Evolutionary conservation across 371 early-diverging fungal species (phyloP).

Genomic region (Lichtheimia ramosa): DNA sequence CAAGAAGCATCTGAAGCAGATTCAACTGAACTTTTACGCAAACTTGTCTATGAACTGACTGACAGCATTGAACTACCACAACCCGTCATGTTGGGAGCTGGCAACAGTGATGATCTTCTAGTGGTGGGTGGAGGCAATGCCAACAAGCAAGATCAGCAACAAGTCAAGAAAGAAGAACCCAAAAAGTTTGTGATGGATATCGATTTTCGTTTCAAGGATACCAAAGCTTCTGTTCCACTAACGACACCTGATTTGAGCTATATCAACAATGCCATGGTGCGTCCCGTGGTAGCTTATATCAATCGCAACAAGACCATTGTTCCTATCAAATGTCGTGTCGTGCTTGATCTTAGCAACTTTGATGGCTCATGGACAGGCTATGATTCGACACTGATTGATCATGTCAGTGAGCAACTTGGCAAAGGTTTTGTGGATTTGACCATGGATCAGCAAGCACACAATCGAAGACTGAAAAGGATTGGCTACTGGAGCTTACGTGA

Average conservation of each 20-base stretch:
- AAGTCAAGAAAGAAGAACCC: constrained; percentile 58
- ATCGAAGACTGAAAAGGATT: constrained; percentile 80
- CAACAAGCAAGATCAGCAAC: constrained; percentile 33
- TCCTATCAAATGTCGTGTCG: constrained; percentile 78
- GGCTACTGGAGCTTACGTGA: constrained; percentile 88
- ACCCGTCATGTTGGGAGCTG: constrained; percentile 53
- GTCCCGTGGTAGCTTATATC: constrained; percentile 95
- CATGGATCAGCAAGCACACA: constrained; percentile 82
- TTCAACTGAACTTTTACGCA: constrained; percentile 57
- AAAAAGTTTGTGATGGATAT: constrained; percentile 63
- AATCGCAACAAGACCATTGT: constrained; percentile 87
- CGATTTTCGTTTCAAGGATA: constrained; percentile 84
- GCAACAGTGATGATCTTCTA: constrained; percentile 41
- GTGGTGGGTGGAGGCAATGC: constrained; percentile 42
- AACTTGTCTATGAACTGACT: constrained; percentile 74
- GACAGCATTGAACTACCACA: constrained; percentile 75
- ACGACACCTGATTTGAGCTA: constrained; percentile 71
- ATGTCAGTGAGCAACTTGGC: constrained; percentile 82
- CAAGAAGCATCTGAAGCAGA: constrained; percentile 59
- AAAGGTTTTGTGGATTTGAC: constrained; percentile 78
- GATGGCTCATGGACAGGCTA: constrained; percentile 93
- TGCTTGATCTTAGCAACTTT: constrained; percentile 82
- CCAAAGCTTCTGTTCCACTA: constrained; percentile 88
- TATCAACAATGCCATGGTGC: constrained; percentile 80
- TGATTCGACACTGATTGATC: constrained; percentile 77